phyloP scores from a whole-genome alignment of 2,329 filamentous ascomycete genomes.

The Pseudocercospora crystallina region DNA sequence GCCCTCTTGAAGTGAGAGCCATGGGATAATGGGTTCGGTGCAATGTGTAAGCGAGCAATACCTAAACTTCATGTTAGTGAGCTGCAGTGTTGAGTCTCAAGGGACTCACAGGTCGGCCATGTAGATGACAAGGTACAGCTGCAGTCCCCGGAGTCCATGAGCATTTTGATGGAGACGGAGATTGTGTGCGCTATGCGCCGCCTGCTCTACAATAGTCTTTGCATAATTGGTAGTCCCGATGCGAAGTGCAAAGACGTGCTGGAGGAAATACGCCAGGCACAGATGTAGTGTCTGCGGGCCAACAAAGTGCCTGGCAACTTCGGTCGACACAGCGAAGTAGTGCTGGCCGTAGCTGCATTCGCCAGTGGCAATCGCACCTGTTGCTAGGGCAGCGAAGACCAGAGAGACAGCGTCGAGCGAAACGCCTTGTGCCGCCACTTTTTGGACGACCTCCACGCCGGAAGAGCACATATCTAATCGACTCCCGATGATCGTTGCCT shows the following conservation, averaged over 20 bases:
- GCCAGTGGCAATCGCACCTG: background rate
- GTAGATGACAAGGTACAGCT: conserved; percentile 8
- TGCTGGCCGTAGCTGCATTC: background rate
- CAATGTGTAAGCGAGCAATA: conserved; percentile 7
- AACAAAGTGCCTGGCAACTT: conserved; percentile 2
- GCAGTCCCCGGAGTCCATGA: background rate
- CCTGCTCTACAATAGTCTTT: background rate
- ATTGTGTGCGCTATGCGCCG: background rate
- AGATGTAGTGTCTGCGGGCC: conserved; percentile 4
- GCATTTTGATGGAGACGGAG: conserved; percentile 1
- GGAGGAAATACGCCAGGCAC: conserved; percentile 4
- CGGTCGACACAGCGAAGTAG: conserved; percentile 3
- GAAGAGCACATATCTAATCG: background rate
- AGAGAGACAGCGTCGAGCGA: background rate
- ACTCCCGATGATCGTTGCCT: background rate
- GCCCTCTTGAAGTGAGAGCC: background rate
- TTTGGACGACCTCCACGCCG: too few relatives aligned
- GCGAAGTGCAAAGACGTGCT: conserved; percentile 7
- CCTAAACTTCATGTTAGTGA: background rate
- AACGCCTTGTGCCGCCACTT: background rate
- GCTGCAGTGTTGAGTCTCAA: background rate
- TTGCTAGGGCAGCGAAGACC: background rate
- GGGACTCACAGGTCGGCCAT: conserved; percentile 9
- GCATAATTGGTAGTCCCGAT: conserved; percentile 1
- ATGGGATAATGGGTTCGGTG: conserved; percentile 1